Percentiles rank a stretch among this genome's conserved stretches.
Evolutionary conservation across 2,329 filamentous ascomycete genomes (phyloP).

Genomic region (Ophiostoma fasciatum): DNA sequence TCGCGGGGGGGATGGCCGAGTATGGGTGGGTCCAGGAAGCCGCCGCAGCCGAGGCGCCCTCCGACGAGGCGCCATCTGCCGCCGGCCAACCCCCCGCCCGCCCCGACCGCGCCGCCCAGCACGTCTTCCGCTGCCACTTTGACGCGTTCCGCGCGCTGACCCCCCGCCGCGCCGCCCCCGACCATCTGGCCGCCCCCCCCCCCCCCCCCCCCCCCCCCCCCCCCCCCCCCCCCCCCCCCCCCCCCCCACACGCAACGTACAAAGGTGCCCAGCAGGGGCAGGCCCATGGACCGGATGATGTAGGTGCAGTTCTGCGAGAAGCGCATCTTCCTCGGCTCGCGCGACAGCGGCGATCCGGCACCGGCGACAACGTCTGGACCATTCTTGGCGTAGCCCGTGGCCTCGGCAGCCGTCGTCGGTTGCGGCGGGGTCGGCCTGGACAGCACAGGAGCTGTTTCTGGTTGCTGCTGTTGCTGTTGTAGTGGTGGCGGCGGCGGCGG

Average conservation of each 20-base stretch:
- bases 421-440: not conserved
- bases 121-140: slow-evolving; percentile 14
- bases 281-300: slow-evolving; percentile 21
- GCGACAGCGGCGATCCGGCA: no score
- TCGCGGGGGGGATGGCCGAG: not conserved
- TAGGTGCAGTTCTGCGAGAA: slow-evolving; percentile 20
- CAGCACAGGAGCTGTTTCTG: not conserved
- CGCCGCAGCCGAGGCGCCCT: no score
- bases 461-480: not conserved
- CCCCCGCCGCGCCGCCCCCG: slow-evolving; percentile 2
- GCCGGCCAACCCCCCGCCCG: no score
- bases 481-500: no score
- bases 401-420: no score
- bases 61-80: no score
- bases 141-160: slow-evolving; percentile 9
- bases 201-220: slow-evolving; percentile 9
- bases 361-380: no score
- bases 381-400: no score
- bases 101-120: slow-evolving; percentile 13
- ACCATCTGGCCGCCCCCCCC: slow-evolving; percentile 4
- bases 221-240: slow-evolving; percentile 1
- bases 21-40: slow-evolving; percentile 10
- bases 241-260: slow-evolving; percentile 12
- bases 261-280: slow-evolving; percentile 20
- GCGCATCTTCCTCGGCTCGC: slow-evolving; percentile 19